Evolutionary conservation across 257 asterid genomes (phyloP), one percentile per base, ranked within the genome.

Genomic region (Solanum bulbocastanum): DNA sequence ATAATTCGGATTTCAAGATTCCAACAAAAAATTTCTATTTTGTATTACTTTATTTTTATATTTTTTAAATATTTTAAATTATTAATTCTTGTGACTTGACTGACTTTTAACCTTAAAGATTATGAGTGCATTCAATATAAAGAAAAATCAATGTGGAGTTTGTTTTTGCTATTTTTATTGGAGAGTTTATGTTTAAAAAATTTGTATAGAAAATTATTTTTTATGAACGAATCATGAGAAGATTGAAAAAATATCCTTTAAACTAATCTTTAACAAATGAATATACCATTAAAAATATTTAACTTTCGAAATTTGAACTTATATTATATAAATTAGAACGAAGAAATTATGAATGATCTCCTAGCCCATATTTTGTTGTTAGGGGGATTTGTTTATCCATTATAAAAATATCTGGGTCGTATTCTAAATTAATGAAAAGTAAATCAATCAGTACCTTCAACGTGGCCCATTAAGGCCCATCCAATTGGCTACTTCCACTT

Each of bases 391-490:
- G 30, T 22, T 75, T 23, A 75, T 76, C 25, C 65, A 78, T 42
- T 78, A 78, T 78, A 79, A 44, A 58, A 73, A 73, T 71, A 85
- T 40, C 56, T 25, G 22, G 83, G 56, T 75, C 36, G 36, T 40
- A 78, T 8, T 33, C 84, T 7, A 71, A 12, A 30, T 23, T 42
- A 3, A 86, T 69, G 87, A 42, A 46, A 40, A 73, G 46, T 39
- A 32, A 86, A 86, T 44, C 66, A 86, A 73, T 62, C 56, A 86
- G 35, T 35, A 72, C 56, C n/a, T 35, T 65, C 58, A 73, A 88
- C 90, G 92, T 88, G 92, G 91, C 87, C 86, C 62, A 39, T 14
- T 30, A 11, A 44, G 37, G n/a, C 23, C 88, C 86, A 37, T 44
- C 89, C 88, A 37, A 36, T 39, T 49, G 44, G 36, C 32, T 42